Evolutionary conservation across 2,329 filamentous ascomycete genomes (phyloP), one percentile per base, ranked within the genome.

Genomic region (Drechslera avenae): DNA sequence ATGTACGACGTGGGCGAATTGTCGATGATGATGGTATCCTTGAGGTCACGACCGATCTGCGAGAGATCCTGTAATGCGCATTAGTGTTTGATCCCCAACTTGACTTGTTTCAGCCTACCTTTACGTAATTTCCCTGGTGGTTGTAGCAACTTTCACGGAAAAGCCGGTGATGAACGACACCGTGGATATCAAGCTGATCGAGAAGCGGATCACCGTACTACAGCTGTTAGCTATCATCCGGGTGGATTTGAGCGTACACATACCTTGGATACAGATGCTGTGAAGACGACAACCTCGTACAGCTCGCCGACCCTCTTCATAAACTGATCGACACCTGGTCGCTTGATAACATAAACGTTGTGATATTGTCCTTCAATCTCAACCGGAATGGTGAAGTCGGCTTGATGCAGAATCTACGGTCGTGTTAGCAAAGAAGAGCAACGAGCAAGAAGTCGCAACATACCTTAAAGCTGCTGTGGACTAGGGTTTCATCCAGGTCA

Each of bases 141-240:
- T 99, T 99, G 77, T 96, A 97, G 77, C 94, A 99, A 75, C 93
- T 97, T 77, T 99, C 94, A 53, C 94, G 86, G 85, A 99, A 99
- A 19, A 99, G 81, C 41, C 94, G 83, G 75, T 99, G 94, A 72
- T 99, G 94, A 12, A 99, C 89, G 35, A 97, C 94, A 61, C 92
- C 86, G 76, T 99, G 94, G 55, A 99, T 97, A 73, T 99, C 94
- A 45, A 99, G 82, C 76, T 97, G 93, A 72, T 99, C 94, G 50
- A 99, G 80, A 35, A 99, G 82, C 47, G 94, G 94, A 77, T 99
- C 94, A 62, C 94, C 94, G 70, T 99, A 99, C 90, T 95, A 46
- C 6, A 35, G 4, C 35, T 23, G 54, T 68, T 53, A 70, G 62
- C 30, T 32, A 7, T n/a, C 18, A 18, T 35, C 16, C 9, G 14